These are phyloP conservation scores for Calonectria pseudoreteaudii DNA, from an alignment of 2,329 filamentous ascomycete species.

Conservation along the genomic window DNA sequence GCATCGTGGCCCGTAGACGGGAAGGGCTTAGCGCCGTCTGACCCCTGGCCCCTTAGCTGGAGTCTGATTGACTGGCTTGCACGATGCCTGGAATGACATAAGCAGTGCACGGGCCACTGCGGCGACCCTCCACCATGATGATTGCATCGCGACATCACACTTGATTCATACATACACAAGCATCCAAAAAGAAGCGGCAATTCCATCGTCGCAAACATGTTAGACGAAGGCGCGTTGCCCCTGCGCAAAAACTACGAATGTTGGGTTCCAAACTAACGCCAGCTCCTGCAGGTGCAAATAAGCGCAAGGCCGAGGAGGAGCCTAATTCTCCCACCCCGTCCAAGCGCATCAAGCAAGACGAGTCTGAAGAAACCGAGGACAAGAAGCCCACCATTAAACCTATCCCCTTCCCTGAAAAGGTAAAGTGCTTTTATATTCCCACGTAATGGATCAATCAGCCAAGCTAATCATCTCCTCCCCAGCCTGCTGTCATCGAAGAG, in stretches of 20 bases:
- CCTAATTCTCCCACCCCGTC: slow-evolving; percentile 69
- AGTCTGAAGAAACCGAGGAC: slow-evolving; percentile 46
- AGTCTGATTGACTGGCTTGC: background rate
- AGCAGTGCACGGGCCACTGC: slow-evolving; percentile 43
- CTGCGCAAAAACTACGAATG: background rate
- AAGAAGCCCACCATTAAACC: slow-evolving; percentile 69
- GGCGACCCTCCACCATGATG: slow-evolving; percentile 40
- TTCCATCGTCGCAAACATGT: slow-evolving; percentile 30
- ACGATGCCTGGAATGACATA: slow-evolving; percentile 41
- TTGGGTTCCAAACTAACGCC: slow-evolving; percentile 13
- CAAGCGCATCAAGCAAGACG: slow-evolving; percentile 72
- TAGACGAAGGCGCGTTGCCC: slow-evolving; percentile 40
- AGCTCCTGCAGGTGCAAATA: slow-evolving; percentile 66
- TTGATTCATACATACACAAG: slow-evolving; percentile 3
- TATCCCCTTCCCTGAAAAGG: slow-evolving; percentile 92
- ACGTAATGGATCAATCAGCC: background rate
- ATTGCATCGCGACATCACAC: slow-evolving; percentile 32
- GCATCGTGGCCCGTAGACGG: slow-evolving; percentile 50
- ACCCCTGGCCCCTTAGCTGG: slow-evolving; percentile 7
- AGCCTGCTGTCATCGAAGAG: slow-evolving; percentile 93
- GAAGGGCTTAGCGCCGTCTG: slow-evolving; percentile 45
- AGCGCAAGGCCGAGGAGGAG: slow-evolving; percentile 80
- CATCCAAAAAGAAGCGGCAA: slow-evolving; percentile 5
- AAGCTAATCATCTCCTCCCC: background rate
- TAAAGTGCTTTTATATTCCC: slow-evolving; percentile 44